Evolutionary conservation across 495 filamentous ascomycete genomes (phyloP).

Genomic region (Hyaloscypha variabilis): DNA sequence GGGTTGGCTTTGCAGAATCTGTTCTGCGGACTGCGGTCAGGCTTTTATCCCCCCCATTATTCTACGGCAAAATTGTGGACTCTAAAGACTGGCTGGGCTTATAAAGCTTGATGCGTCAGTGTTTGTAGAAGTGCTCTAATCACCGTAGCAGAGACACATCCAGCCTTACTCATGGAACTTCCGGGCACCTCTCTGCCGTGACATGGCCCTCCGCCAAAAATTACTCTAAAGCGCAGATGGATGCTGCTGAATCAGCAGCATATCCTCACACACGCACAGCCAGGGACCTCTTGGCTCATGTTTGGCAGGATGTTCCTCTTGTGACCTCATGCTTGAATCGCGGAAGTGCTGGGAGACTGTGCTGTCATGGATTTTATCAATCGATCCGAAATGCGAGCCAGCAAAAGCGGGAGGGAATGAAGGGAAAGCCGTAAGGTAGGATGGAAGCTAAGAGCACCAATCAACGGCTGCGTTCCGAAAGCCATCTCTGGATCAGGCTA

Average conservation of each 20-base stretch:
- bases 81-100: constrained; percentile 15
- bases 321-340: neutral
- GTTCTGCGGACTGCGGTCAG: neutral
- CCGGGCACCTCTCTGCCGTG: neutral
- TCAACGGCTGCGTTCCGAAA: neutral
- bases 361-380: constrained; percentile 17
- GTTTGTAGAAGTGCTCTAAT: neutral
- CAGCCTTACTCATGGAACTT: constrained; percentile 15
- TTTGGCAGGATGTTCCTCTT: neutral
- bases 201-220: neutral
- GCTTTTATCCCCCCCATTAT: constrained; percentile 21
- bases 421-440: neutral
- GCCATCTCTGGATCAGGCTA: neutral
- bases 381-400: constrained; percentile 1
- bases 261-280: constrained; percentile 20
- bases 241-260: neutral
- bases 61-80: constrained; percentile 25
- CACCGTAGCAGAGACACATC: neutral
- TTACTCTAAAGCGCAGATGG: neutral
- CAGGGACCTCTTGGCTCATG: neutral
- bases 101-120: constrained; percentile 25
- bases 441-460: constrained; percentile 1
- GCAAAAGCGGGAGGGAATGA: neutral
- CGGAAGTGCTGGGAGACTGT: neutral
- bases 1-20: neutral